These are phyloP conservation scores for Arctium minus DNA, from an alignment of 129 eudicot genomes.

Conservation along the genomic window DNA sequence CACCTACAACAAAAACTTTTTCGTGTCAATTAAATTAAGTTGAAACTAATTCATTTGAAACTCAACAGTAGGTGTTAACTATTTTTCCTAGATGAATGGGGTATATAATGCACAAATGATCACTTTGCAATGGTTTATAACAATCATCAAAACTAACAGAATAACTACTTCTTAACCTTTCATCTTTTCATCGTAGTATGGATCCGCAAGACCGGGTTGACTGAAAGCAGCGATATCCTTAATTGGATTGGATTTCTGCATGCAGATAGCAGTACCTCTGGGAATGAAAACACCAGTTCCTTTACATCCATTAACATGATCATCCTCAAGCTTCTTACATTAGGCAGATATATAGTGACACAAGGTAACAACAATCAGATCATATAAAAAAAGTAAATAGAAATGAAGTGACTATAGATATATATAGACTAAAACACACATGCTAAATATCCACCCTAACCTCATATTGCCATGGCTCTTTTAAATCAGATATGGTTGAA, in stretches of 20 bases:
- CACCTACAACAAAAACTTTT: no score
- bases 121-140: neutral
- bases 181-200: neutral
- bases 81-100: neutral
- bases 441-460: neutral
- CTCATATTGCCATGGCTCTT: neutral
- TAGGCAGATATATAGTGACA: neutral
- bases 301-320: neutral
- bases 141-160: neutral
- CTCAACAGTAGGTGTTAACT: no score
- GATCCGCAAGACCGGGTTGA: no score
- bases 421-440: neutral
- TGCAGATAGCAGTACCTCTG: neutral
- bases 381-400: no score
- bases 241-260: neutral
- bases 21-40: no score
- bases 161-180: neutral
- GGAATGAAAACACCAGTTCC: neutral
- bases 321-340: neutral
- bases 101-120: no score
- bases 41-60: no score
- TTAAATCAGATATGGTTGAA: neutral
- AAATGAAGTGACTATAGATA: neutral
- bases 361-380: neutral
- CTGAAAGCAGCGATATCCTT: neutral